phyloP scores from a whole-genome alignment of 73 alveolate genomes.

The Blepharisma japonicum region DNA sequence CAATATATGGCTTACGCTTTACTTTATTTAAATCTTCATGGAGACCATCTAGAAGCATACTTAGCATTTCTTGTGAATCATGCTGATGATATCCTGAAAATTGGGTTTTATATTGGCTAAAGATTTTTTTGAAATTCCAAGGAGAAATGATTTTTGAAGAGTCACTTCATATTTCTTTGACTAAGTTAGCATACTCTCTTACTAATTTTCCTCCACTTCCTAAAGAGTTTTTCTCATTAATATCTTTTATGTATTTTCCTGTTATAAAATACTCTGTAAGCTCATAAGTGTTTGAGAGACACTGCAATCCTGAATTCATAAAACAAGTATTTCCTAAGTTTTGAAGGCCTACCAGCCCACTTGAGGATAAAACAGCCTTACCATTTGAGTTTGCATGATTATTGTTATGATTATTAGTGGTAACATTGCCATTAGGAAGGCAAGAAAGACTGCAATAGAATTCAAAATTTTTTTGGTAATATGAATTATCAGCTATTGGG shows the following conservation, averaged over 20 bases:
- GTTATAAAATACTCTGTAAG: conserved; percentile 76
- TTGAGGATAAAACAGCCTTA: background rate
- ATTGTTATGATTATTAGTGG: background rate
- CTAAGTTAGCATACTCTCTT: conserved; percentile 54
- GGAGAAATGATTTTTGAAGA: conserved; percentile 41
- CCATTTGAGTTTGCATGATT: background rate
- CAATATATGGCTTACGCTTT: conserved; percentile 78
- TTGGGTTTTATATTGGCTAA: conserved; percentile 39
- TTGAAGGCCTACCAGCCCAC: conserved; percentile 61
- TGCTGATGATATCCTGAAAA: conserved; percentile 78
- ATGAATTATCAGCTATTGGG: background rate
- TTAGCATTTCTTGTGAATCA: conserved; percentile 90
- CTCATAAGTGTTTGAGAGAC: conserved; percentile 82
- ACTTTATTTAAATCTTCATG: conserved; percentile 96
- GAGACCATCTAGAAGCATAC: conserved; percentile 90
- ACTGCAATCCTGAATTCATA: conserved; percentile 94
- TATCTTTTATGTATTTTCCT: conserved; percentile 57
- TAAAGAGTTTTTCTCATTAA: conserved; percentile 77
- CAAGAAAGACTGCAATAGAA: background rate
- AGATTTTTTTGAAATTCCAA: conserved; percentile 41
- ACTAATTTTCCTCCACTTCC: conserved; percentile 82
- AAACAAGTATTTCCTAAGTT: conserved; percentile 99
- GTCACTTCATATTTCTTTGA: conserved; percentile 52
- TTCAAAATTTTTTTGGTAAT: background rate
- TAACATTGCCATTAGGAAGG: background rate